phyloP scores from a whole-genome alignment of 2,329 filamentous ascomycete species.

The Didymella sp. region DNA sequence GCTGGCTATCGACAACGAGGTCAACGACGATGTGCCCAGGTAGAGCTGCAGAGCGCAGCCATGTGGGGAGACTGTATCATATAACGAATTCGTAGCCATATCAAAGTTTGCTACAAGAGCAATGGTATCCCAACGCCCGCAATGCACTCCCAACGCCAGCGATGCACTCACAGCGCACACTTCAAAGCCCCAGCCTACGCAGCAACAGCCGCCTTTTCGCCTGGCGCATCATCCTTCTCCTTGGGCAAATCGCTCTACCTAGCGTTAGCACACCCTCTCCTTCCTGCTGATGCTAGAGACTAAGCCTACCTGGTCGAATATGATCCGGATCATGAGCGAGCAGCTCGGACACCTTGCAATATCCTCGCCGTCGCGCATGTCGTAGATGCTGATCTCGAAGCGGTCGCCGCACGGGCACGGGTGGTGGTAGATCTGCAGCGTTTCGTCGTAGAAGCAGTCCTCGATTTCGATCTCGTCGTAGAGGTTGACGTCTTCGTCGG shows the following conservation, averaged over 20 bases:
- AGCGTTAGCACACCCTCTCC: background rate
- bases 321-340: slow-evolving; percentile 94
- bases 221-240: slow-evolving; percentile 34
- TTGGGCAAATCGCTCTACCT: slow-evolving; percentile 43
- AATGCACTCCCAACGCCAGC: slow-evolving; percentile 2
- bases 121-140: slow-evolving; percentile 1
- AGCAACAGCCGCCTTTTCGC: slow-evolving; percentile 35
- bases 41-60: slow-evolving; percentile 16
- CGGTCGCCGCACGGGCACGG: slow-evolving; percentile 97
- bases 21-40: slow-evolving; percentile 42
- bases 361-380: slow-evolving; percentile 87
- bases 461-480: slow-evolving; percentile 99
- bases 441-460: slow-evolving; percentile 92
- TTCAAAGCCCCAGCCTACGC: slow-evolving; percentile 23
- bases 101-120: background rate
- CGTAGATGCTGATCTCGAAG: slow-evolving; percentile 86
- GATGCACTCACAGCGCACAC: background rate
- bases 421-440: slow-evolving; percentile 89
- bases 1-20: slow-evolving; percentile 66
- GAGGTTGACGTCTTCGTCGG: slow-evolving; percentile 63
- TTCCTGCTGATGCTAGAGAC: background rate
- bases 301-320: slow-evolving; percentile 76
- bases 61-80: background rate
- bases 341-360: slow-evolving; percentile 98
- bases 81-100: background rate